These are phyloP conservation scores for Yarrowia alimentaria DNA, from an alignment of 805 yeast genomes.

Conservation along the genomic window DNA sequence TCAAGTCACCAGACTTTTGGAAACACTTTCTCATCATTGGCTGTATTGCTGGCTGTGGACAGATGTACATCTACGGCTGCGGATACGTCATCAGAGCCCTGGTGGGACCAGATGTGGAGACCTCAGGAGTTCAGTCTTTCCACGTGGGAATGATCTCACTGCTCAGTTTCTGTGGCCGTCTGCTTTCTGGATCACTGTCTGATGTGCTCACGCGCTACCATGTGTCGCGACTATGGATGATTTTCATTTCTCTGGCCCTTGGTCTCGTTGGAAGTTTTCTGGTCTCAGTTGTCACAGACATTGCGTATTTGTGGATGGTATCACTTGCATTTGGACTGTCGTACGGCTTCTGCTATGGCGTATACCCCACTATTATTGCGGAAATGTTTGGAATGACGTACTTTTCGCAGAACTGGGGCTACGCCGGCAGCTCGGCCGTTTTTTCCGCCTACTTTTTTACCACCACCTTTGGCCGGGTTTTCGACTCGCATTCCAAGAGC, in stretches of 20 bases:
- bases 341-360: slow-evolving; percentile 71
- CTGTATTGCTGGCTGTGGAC: slow-evolving; percentile 63
- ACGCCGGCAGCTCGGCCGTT: slow-evolving; percentile 63
- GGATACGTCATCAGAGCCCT: slow-evolving; percentile 67
- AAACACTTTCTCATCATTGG: slow-evolving; percentile 45
- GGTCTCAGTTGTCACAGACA: slow-evolving; percentile 43
- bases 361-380: slow-evolving; percentile 66
- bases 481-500: slow-evolving; percentile 44
- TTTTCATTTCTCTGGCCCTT: slow-evolving; percentile 53
- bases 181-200: slow-evolving; percentile 60
- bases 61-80: slow-evolving; percentile 69
- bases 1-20: slow-evolving; percentile 32
- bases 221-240: slow-evolving; percentile 54
- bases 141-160: slow-evolving; percentile 71
- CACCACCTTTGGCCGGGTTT: slow-evolving; percentile 58
- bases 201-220: slow-evolving; percentile 53
- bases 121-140: slow-evolving; percentile 43
- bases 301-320: slow-evolving; percentile 45
- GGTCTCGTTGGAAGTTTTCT: slow-evolving; percentile 52
- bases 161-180: slow-evolving; percentile 64
- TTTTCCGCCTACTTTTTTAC: slow-evolving; percentile 59
- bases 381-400: slow-evolving; percentile 64
- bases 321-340: slow-evolving; percentile 63
- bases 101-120: slow-evolving; percentile 30
- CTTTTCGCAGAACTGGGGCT: slow-evolving; percentile 73